Evolutionary conservation across 2,329 filamentous ascomycete genomes (phyloP), one percentile per base, ranked within the genome.

Genomic region (Shiraia sp.): DNA sequence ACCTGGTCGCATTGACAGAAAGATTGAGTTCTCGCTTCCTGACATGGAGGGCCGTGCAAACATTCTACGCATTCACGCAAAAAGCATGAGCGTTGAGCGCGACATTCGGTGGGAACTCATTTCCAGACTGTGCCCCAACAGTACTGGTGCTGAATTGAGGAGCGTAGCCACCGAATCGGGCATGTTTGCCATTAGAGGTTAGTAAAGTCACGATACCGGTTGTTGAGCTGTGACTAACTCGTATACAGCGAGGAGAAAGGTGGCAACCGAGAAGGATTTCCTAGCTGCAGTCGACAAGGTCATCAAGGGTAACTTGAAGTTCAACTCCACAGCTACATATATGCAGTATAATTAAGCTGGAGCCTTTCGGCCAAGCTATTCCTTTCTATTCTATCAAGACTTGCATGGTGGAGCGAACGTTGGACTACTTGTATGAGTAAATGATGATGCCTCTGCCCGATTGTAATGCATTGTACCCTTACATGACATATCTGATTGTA

Each of bases 71-170:
- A 99, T 99, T 63, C 93, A 97, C 76, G 93, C 93, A 62, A 99
- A 97, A 86, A 95, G 89, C 69, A 99, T 99, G 93, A 96, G 90
- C 13, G 93, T 99, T 26, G 93, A 99, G 81, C 85, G 93, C 38
- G 93, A 99, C 67, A 99, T 99, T 65, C 85, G 93, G 74, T 99
- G 93, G 93, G 93, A 99, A 77, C 81, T 99, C 54, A 97, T 99
- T 67, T 96, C 91, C 14, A 86, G 93, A 60, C 80, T 99, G 52
- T 99, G 93, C 75, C 93, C 93, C 55, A 99, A 99, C 75, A 88
- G 91, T 38, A 99, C 93, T 1, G 93, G 93, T 76, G 93, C 93
- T 36, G 93, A 99, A 74, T 75, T 99, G 69, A 83, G 93, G 64
- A 95, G 90, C 75, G 93, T 99, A 47, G 96, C 93, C 57, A 99